A percentile compares a stretch with the other conserved stretches of the same genome.
Evolutionary conservation across 352 stramenopile genomes (phyloP).

Genomic region (Globisporangium spiculum): DNA sequence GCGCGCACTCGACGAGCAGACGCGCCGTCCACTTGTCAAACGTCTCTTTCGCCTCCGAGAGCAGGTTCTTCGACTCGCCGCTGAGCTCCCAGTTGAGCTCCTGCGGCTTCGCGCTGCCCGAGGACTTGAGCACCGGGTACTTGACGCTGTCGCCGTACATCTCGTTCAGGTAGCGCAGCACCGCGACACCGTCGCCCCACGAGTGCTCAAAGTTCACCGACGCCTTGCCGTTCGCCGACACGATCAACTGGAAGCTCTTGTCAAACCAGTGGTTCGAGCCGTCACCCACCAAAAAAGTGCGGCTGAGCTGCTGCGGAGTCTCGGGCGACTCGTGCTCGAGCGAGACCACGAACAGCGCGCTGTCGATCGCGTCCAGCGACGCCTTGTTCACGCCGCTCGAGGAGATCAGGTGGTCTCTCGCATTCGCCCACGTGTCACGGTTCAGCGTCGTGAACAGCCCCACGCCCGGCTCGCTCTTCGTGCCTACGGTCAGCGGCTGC

Average conservation of each 20-base stretch:
- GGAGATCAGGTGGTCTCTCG: slow-evolving; percentile 53
- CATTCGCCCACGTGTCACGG: slow-evolving; percentile 77
- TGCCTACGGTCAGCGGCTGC: slow-evolving; percentile 43
- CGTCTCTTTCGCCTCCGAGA: slow-evolving; percentile 64
- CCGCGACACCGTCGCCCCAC: slow-evolving; percentile 87
- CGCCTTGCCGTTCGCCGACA: slow-evolving; percentile 73
- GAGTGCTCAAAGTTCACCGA: slow-evolving; percentile 91
- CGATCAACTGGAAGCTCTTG: slow-evolving; percentile 91
- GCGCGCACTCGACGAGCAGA: slow-evolving; percentile 67
- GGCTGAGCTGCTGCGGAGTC: slow-evolving; percentile 55
- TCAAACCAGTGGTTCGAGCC: slow-evolving; percentile 91
- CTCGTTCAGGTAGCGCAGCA: slow-evolving; percentile 89
- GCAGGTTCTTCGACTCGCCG: slow-evolving; percentile 48
- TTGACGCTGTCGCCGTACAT: slow-evolving; percentile 81
- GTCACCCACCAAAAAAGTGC: slow-evolving; percentile 81
- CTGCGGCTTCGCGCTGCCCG: slow-evolving; percentile 21
- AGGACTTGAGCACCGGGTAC: slow-evolving; percentile 53
- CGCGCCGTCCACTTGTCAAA: slow-evolving; percentile 65
- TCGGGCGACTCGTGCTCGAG: slow-evolving; percentile 70
- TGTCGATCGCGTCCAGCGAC: slow-evolving; percentile 81
- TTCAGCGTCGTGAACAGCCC: slow-evolving; percentile 82
- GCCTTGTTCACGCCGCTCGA: slow-evolving; percentile 57
- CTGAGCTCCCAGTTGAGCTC: slow-evolving; percentile 68
- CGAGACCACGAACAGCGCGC: slow-evolving; percentile 80
- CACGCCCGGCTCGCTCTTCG: slow-evolving; percentile 42